Evolutionary conservation across 805 yeast genomes (phyloP).

Genomic region (Yarrowia phangngaensis): DNA sequence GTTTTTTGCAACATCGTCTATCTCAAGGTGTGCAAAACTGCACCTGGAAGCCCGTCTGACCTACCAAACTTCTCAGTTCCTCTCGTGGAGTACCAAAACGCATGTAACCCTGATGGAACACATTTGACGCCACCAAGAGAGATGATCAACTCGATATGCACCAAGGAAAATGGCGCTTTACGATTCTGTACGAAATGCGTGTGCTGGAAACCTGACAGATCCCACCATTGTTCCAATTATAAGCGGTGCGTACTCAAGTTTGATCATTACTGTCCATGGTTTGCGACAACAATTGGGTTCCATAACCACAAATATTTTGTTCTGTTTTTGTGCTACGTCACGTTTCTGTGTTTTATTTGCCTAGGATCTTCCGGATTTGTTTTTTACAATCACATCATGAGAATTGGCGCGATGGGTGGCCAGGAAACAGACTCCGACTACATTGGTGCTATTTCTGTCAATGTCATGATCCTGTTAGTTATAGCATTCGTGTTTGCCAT

Average conservation of each 20-base stretch:
- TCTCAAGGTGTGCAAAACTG: conserved; percentile 10
- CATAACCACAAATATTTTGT: conserved; percentile 73
- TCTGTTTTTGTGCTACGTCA: conserved; percentile 61
- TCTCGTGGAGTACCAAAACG: conserved; percentile 17
- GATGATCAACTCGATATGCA: conserved; percentile 28
- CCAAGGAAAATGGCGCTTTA: conserved; percentile 44
- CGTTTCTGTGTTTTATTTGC: conserved; percentile 47
- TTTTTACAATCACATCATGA: conserved; percentile 32
- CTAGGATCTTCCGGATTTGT: conserved; percentile 32
- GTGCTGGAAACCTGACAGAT: conserved; percentile 46
- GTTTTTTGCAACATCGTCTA: conserved; percentile 14
- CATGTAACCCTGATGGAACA: not conserved
- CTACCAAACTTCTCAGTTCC: conserved; percentile 6
- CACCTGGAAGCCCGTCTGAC: conserved; percentile 18
- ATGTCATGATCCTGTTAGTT: conserved; percentile 57
- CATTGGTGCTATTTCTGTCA: conserved; percentile 47
- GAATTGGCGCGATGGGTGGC: not conserved
- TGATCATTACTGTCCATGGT: conserved; percentile 87
- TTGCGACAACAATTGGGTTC: conserved; percentile 81
- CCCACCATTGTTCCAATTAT: conserved; percentile 46
- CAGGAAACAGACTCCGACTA: conserved; percentile 33
- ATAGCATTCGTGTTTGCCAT: conserved; percentile 51
- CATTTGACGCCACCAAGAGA: conserved; percentile 18
- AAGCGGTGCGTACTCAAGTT: conserved; percentile 45
- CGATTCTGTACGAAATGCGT: conserved; percentile 43